Evolutionary conservation across 1,284 basidiomycete genomes (phyloP).

Genomic region (Cutaneotrichosporon curvatum): DNA sequence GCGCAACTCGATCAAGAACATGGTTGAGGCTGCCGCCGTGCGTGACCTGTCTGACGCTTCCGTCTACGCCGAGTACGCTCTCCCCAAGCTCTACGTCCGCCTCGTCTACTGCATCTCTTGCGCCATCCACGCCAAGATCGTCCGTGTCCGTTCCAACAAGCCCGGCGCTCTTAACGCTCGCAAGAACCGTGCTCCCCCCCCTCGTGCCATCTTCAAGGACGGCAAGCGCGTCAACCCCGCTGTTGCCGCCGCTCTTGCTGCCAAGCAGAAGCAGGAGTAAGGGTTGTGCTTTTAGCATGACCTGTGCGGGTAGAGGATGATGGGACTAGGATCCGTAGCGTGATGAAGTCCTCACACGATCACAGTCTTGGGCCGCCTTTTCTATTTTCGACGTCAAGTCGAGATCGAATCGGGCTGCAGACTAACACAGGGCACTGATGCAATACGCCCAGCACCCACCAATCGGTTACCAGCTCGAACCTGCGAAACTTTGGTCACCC

Average conservation of each 20-base stretch:
- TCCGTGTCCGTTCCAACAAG: constrained; percentile 89
- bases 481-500: too few species aligned
- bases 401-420: too few species aligned
- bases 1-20: constrained; percentile 98
- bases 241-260: constrained; percentile 58
- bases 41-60: constrained; percentile 95
- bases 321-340: too few species aligned
- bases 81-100: constrained; percentile 99
- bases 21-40: constrained; percentile 97
- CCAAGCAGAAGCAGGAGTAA: constrained; percentile 36
- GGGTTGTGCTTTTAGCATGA: too few species aligned
- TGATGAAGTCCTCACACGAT: too few species aligned
- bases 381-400: too few species aligned
- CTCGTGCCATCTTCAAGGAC: constrained; percentile 94
- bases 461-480: too few species aligned
- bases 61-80: constrained; percentile 92
- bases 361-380: too few species aligned
- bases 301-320: too few species aligned
- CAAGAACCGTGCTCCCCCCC: constrained; percentile 92
- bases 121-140: constrained; percentile 98
- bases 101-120: constrained; percentile 98
- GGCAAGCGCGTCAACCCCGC: constrained; percentile 81
- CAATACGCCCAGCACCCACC: too few species aligned
- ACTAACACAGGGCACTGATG: too few species aligned
- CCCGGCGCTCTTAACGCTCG: constrained; percentile 57